Evolutionary conservation across 352 stramenopile genomes (phyloP).

Genomic region (Pseudoperonospora humuli): DNA sequence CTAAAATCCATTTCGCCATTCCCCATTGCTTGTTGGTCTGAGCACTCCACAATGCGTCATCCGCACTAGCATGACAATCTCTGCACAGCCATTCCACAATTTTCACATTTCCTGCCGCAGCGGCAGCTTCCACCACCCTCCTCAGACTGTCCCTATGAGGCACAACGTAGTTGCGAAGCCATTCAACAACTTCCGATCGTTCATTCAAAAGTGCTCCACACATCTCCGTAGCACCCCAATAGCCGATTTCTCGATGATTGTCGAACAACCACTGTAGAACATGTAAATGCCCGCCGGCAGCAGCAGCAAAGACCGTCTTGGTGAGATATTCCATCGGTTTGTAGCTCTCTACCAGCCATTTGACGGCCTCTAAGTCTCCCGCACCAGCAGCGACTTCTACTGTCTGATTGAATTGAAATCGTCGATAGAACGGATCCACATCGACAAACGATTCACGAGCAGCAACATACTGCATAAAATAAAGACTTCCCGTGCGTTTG

Average conservation of each 20-base stretch:
- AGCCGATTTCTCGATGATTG: constrained; percentile 15
- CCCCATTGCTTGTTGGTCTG: constrained; percentile 20
- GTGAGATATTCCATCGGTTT: constrained; percentile 12
- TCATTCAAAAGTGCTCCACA: constrained; percentile 24
- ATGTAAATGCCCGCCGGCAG: constrained; percentile 18
- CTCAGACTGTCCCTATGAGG: constrained; percentile 20
- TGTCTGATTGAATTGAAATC: constrained; percentile 13
- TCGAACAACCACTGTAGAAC: constrained; percentile 22
- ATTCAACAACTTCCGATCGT: constrained; percentile 12
- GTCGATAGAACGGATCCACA: no score
- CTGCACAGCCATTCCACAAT: constrained; percentile 25
- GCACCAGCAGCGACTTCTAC: constrained; percentile 11
- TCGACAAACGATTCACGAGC: no score
- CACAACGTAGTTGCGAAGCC: constrained; percentile 18
- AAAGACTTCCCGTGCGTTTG: constrained; percentile 14
- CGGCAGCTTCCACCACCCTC: constrained; percentile 32
- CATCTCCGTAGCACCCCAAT: constrained; percentile 26
- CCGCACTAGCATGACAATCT: constrained; percentile 7
- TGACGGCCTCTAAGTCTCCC: constrained; percentile 15
- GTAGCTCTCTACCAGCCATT: constrained; percentile 21
- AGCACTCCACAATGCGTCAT: constrained; percentile 20
- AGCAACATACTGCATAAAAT: constrained; percentile 24
- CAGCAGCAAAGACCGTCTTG: constrained; percentile 16
- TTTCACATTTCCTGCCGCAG: constrained; percentile 20
- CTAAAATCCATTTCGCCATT: constrained; percentile 14